These are phyloP conservation scores for Leptodermis oblonga DNA, from an alignment of 257 asterid species.

Conservation along the genomic window DNA sequence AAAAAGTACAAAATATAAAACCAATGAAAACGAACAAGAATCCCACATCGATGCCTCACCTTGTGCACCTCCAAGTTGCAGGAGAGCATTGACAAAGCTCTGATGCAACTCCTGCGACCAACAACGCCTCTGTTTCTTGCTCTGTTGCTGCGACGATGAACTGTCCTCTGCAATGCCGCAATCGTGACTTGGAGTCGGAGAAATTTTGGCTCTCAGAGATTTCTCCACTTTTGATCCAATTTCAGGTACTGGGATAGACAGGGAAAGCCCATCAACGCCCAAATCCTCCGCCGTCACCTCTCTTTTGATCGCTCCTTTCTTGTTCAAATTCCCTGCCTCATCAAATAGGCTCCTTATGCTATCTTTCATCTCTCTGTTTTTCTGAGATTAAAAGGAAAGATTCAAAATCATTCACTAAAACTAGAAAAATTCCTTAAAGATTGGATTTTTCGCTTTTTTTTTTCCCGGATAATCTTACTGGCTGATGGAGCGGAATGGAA, in stretches of 20 bases:
- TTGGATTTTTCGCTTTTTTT: not conserved
- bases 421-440: too few relatives aligned
- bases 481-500: slow-evolving; percentile 15
- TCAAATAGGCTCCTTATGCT: not conserved
- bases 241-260: slow-evolving; percentile 23
- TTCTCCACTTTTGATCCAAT: not conserved
- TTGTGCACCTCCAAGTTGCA: slow-evolving; percentile 57
- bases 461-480: slow-evolving; percentile 22
- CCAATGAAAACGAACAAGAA: too few relatives aligned
- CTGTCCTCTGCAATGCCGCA: not conserved
- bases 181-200: not conserved
- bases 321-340: slow-evolving; percentile 17
- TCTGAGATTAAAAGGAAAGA: slow-evolving; percentile 20
- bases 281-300: slow-evolving; percentile 19
- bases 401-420: not conserved
- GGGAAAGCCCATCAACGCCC: slow-evolving; percentile 24
- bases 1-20: too few relatives aligned
- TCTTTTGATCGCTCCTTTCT: slow-evolving; percentile 1
- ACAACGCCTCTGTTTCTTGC: slow-evolving; percentile 61
- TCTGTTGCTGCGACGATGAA: slow-evolving; percentile 5
- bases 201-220: not conserved
- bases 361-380: slow-evolving; percentile 19
- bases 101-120: slow-evolving; percentile 69
- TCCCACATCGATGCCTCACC: slow-evolving; percentile 58
- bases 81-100: slow-evolving; percentile 50